Conservation (phyloP, 345 rosid genomes). For the Corchorus olitorius region DNA sequence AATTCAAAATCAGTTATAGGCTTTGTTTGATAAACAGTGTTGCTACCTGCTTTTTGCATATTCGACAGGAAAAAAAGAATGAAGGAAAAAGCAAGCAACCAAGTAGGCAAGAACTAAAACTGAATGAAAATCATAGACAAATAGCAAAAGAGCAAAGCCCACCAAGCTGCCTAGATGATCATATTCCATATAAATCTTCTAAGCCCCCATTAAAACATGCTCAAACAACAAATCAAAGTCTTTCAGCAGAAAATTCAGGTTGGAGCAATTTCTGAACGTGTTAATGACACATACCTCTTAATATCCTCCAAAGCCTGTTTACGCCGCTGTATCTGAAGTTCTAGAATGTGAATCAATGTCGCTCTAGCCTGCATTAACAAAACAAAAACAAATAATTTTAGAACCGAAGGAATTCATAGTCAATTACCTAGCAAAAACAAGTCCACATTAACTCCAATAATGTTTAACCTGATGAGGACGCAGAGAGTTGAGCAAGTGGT, state of each 20-base stretch:
- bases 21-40: too few relatives aligned
- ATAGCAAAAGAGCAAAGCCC: too few relatives aligned
- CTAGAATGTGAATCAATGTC: constrained; percentile 84
- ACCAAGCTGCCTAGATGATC: neutral
- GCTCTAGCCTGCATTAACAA: constrained; percentile 71
- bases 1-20: neutral
- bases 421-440: neutral
- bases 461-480: constrained; percentile 84
- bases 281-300: constrained; percentile 54
- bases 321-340: constrained; percentile 81
- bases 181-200: neutral
- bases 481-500: constrained; percentile 92
- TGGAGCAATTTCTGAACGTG: neutral
- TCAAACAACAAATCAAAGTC: neutral
- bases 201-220: neutral
- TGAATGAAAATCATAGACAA: too few relatives aligned
- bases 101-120: too few relatives aligned
- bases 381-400: constrained; percentile 14
- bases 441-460: neutral
- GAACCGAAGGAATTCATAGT: constrained; percentile 6
- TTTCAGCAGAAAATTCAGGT: neutral
- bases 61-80: too few relatives aligned
- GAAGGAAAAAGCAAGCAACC: too few relatives aligned
- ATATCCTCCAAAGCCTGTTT: constrained; percentile 95
- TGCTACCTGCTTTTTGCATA: too few relatives aligned